Evolutionary conservation across 1,284 basidiomycete species (phyloP).

Genomic region (Ganoderma resinaceum): DNA sequence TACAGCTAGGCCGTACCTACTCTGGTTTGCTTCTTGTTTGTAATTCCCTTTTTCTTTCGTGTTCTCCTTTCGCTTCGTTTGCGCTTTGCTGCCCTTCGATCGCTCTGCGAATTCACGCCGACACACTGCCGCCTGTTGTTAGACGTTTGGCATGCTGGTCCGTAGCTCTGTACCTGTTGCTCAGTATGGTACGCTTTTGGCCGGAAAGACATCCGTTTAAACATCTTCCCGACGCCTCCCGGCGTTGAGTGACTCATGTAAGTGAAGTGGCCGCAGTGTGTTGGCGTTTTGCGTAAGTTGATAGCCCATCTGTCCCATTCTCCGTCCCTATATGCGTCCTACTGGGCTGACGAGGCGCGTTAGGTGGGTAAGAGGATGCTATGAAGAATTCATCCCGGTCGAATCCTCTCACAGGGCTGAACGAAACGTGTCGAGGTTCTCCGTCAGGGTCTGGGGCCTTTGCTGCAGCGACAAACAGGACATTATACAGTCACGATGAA

Average conservation of each 20-base stretch:
- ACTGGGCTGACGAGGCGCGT: neutral
- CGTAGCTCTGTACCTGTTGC: conserved; percentile 20
- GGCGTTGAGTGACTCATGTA: too few relatives aligned
- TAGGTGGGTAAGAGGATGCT: neutral
- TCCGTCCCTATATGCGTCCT: neutral
- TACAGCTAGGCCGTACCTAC: conserved; percentile 14
- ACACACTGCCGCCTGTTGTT: conserved; percentile 12
- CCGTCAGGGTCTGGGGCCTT: neutral
- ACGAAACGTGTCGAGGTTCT: neutral
- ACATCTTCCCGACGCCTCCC: neutral
- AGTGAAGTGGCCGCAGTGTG: neutral
- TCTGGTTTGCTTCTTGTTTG: conserved; percentile 20
- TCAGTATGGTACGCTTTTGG: conserved; percentile 22
- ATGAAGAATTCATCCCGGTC: neutral
- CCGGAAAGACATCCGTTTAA: conserved; percentile 26
- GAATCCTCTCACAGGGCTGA: neutral
- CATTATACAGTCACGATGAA: neutral
- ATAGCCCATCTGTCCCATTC: neutral
- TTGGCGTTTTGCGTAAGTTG: neutral
- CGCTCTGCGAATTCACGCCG: conserved; percentile 12
- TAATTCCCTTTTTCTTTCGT: conserved; percentile 5
- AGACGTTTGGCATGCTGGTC: conserved; percentile 24
- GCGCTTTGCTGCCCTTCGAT: conserved; percentile 6
- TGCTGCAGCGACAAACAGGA: neutral
- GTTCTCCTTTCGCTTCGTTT: conserved; percentile 2